phyloP scores from a whole-genome alignment of 2,329 filamentous ascomycete species.

The Exophiala viscosa region DNA sequence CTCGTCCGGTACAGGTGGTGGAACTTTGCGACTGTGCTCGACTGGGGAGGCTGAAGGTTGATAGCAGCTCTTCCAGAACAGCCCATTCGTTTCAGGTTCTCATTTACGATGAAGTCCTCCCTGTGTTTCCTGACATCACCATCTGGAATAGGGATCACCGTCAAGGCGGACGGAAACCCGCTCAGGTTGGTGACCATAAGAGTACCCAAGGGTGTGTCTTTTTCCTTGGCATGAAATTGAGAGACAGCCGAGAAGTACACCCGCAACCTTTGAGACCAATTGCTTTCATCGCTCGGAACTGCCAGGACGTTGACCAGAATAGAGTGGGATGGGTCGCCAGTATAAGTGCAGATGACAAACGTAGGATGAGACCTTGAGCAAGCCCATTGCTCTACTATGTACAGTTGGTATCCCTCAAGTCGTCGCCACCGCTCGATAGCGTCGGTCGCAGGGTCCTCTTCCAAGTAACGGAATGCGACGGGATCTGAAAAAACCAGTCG shows the following conservation, averaged over 20 bases:
- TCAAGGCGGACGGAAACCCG: conserved; percentile 85
- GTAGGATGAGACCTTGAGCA: conserved; percentile 88
- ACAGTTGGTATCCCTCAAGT: conserved; percentile 83
- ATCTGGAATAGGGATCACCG: conserved; percentile 83
- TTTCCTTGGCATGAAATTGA: conserved; percentile 77
- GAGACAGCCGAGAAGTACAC: conserved; percentile 83
- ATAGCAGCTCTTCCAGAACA: conserved; percentile 88
- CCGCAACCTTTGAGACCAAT: conserved; percentile 74
- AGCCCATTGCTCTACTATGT: conserved; percentile 96
- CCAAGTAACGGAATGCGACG: conserved; percentile 69
- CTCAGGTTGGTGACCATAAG: conserved; percentile 93
- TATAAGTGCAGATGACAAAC: conserved; percentile 88
- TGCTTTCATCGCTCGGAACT: conserved; percentile 72
- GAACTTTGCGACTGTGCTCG: conserved; percentile 85
- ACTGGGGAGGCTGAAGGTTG: conserved; percentile 71
- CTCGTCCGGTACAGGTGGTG: conserved; percentile 83
- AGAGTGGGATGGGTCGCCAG: conserved; percentile 74
- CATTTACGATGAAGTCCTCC: conserved; percentile 86
- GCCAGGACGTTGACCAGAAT: conserved; percentile 77
- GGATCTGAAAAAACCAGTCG: conserved; percentile 64
- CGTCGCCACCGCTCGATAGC: conserved; percentile 68
- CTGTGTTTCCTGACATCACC: conserved; percentile 78
- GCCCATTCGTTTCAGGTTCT: conserved; percentile 84
- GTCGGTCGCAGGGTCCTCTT: conserved; percentile 73
- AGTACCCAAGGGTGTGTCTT: conserved; percentile 75